Evolutionary conservation across 768 basidiomycete species (phyloP), one percentile per base, ranked within the genome.

Genomic region (Crucibulum laeve): DNA sequence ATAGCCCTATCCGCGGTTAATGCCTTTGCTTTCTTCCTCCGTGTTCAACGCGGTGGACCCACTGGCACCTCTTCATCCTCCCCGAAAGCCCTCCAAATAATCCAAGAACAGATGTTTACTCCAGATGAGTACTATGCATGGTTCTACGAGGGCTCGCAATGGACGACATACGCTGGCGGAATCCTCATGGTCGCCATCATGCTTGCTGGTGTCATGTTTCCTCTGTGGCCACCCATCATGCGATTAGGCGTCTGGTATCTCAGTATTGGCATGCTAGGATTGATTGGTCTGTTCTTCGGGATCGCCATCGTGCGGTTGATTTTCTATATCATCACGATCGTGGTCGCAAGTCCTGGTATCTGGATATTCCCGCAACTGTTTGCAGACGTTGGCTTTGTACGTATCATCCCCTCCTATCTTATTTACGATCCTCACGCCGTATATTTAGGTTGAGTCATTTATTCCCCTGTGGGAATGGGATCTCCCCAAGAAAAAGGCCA

Each of bases 321-420:
- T 54, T 86, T 97, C 70, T 98, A 92, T 67, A 76, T 94, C 63
- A 80, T 93, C 56, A 94, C 95, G n/a, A 61, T 94, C 51, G 65
- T 98, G 56, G 80, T 80, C 44, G 83, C 81, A 24, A 81, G 83
- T 47, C 91, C 91, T 11, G 96, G 94, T 33, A 96, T 99, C 38
- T 99, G 96, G 96, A 87, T 98, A 69, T 99, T 97, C 74, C 96
- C 96, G 0, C 86, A 95, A 59, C 69, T 99, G 24, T 98, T 99
- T 52, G 96, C 95, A 11, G 95, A 99, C 57, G 95, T 97, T 43
- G 94, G 96, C 63, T 95, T 98, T 58, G 96, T 99, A 61, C 65
- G 95, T 83, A 6, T 19, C 24, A 18, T 48, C 19, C 22, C 41
- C 23, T 4, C 18, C 24, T 40, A 17, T 15, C 40, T 17, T 36